Evolutionary conservation across 2,329 filamentous ascomycete genomes (phyloP).

Genomic region (Diplodia intermedia): DNA sequence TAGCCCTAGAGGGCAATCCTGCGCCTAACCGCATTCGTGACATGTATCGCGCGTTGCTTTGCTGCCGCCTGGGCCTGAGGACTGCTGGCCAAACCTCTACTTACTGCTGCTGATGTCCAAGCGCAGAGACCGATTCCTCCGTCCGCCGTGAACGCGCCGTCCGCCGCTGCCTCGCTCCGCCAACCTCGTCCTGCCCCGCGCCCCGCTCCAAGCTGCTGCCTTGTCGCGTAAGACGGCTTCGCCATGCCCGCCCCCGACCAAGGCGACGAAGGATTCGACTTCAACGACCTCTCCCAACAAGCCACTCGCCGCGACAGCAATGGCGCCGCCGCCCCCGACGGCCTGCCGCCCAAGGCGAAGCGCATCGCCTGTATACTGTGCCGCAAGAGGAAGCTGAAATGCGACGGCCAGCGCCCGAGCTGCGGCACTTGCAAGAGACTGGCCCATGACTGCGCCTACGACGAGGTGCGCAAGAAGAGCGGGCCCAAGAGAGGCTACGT

Average conservation of each 20-base stretch:
- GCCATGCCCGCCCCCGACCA: conserved; percentile 21
- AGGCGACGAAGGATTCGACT: conserved; percentile 39
- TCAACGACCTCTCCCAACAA: conserved; percentile 63
- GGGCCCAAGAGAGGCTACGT: conserved; percentile 94
- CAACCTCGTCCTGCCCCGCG: too few relatives aligned
- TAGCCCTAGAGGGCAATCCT: background rate
- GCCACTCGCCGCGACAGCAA: conserved; percentile 48
- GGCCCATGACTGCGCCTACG: conserved; percentile 86
- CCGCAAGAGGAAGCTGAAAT: conserved; percentile 88
- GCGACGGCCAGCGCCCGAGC: conserved; percentile 82
- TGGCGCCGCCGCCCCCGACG: conserved; percentile 60
- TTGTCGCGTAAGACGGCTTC: conserved; percentile 8
- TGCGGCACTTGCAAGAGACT: conserved; percentile 90
- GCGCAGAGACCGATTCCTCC: background rate
- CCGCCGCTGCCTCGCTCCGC: background rate
- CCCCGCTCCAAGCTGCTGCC: background rate
- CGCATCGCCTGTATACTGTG: conserved; percentile 95
- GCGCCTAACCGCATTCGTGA: conserved; percentile 25
- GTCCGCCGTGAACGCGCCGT: background rate
- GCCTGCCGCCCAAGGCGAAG: conserved; percentile 69
- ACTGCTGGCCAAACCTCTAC: background rate
- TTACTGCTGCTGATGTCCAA: conserved; percentile 11
- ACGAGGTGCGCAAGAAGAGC: conserved; percentile 92
- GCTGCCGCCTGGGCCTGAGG: conserved; percentile 7
- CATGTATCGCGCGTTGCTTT: conserved; percentile 7